Evolutionary conservation across 768 basidiomycete genomes (phyloP), one percentile per base, ranked within the genome.

Genomic region (Erythrobasidium yunnanense): DNA sequence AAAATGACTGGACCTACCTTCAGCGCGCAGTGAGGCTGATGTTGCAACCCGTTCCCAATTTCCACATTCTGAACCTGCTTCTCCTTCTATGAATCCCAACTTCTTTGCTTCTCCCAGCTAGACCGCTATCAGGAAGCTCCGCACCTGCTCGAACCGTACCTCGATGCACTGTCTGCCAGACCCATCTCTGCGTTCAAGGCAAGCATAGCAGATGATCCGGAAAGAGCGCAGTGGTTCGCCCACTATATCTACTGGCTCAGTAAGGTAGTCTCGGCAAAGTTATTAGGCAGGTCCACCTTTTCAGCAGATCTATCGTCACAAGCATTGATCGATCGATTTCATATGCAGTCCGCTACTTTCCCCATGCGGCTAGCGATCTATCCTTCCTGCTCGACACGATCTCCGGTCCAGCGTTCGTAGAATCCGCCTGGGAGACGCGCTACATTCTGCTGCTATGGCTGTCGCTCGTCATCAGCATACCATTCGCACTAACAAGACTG

Each of bases 321-420:
- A n/a, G n/a, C n/a, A n/a, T n/a, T n/a, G n/a, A n/a, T n/a, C n/a
- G n/a, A n/a, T n/a, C n/a, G n/a, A n/a, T n/a, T n/a, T n/a, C n/a
- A n/a, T n/a, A n/a, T n/a, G n/a, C n/a, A 99, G 93, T 87, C 68
- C 85, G 88, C 69, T 91, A 87, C 76, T 95, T 99, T 74, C 93
- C 93, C 45, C 93, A 96, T 73, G 86, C 90, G 73, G 81, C 95
- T 34, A 79, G 83, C 0, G 89, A 93, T 76, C 80, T 97, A 2
- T 81, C 84, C 0, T 81, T 88, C 54, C 86, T 85, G 0, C 77
- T 93, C 15, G 79, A 81, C 18, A 87, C 84, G 71, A 81, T 88
- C 76, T 15, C 74, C 79, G 63, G 75, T 77, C 52, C 69, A 74
- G 0, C 66, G 68, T 22, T 74, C 71, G 0, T 34, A 62, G 2